Conservation (phyloP, 306 rosid species). For the Glycine tomentella region DNA sequence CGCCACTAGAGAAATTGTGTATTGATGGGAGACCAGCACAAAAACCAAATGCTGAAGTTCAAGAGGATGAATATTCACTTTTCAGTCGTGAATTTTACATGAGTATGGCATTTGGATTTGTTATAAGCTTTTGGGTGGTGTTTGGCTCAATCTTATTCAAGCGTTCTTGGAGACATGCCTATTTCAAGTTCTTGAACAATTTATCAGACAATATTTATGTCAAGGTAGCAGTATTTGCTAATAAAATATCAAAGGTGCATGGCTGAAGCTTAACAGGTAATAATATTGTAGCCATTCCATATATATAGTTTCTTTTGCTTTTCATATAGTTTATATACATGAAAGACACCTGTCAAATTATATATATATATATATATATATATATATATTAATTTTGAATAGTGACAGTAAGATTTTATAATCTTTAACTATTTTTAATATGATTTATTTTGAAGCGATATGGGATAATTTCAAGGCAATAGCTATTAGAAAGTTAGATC, state of each 20-base stretch:
- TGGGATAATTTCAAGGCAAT: too few relatives aligned
- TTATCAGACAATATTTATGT: not conserved
- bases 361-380: too few relatives aligned
- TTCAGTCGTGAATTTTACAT: not conserved
- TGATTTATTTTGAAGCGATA: too few relatives aligned
- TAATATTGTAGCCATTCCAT: too few relatives aligned
- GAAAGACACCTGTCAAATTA: too few relatives aligned
- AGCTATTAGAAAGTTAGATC: too few relatives aligned
- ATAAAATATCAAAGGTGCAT: not conserved
- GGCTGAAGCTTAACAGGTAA: not conserved
- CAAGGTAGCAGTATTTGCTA: not conserved
- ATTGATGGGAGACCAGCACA: not conserved
- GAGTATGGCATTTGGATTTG: slow-evolving; percentile 15
- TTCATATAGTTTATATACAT: too few relatives aligned
- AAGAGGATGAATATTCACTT: not conserved
- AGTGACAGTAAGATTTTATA: too few relatives aligned
- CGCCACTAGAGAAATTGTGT: slow-evolving; percentile 16
- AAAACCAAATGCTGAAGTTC: not conserved
- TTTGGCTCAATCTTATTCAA: not conserved
- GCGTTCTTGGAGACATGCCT: not conserved
- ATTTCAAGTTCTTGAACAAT: slow-evolving; percentile 1
- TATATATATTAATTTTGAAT: too few relatives aligned
- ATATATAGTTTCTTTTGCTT: too few relatives aligned
- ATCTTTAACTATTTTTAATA: too few relatives aligned
- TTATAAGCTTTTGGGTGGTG: not conserved